Conservation (phyloP, 2,329 filamentous ascomycete genomes). For the Capronia americana region DNA sequence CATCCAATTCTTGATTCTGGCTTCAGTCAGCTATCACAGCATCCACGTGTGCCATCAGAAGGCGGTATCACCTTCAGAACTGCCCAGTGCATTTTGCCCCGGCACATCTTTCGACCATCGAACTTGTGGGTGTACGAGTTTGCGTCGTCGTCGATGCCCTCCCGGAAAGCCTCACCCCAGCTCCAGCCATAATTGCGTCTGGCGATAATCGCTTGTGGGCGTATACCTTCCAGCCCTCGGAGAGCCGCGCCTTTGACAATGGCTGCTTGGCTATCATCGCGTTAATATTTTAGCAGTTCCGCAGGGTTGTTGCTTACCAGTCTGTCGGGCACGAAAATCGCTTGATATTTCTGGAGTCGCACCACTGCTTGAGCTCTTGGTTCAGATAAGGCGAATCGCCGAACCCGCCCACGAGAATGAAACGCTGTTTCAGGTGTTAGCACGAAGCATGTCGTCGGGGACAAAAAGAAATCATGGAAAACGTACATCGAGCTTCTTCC, state of each 20-base stretch:
- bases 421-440: neutral
- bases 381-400: neutral
- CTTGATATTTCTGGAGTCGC: neutral
- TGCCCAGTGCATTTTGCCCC: constrained; percentile 8
- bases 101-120: constrained; percentile 1
- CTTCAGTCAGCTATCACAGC: neutral
- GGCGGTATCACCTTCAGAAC: neutral
- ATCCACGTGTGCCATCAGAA: neutral
- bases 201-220: constrained; percentile 3
- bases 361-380: constrained; percentile 1
- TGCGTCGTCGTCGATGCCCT: constrained; percentile 12
- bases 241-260: constrained; percentile 1
- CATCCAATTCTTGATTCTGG: constrained; percentile 10
- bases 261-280: neutral
- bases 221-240: neutral
- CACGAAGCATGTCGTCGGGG: neutral
- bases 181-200: constrained; percentile 9
- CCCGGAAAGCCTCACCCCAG: neutral
- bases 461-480: neutral
- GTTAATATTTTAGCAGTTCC: neutral
- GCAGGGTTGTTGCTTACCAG: neutral
- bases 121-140: constrained; percentile 3
- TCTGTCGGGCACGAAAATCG: neutral
- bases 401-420: neutral
- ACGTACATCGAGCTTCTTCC: neutral